These are phyloP conservation scores for Fusarium sublunatum DNA, from an alignment of 2,329 filamentous ascomycete genomes.

Conservation along the genomic window DNA sequence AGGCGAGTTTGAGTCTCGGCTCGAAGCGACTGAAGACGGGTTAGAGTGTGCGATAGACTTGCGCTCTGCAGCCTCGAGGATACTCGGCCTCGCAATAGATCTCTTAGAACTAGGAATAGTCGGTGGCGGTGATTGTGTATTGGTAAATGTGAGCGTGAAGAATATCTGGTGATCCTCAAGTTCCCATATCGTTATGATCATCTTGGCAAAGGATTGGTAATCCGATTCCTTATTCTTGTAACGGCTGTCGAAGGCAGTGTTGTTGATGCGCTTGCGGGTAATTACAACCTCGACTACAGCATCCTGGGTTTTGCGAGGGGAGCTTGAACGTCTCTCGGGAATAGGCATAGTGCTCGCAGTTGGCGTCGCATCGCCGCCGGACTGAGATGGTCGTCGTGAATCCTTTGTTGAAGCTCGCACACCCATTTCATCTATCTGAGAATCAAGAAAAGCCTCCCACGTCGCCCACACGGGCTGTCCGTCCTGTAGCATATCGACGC, in stretches of 20 bases:
- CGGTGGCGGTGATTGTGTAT: constrained; percentile 58
- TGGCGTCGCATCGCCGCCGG: constrained; percentile 53
- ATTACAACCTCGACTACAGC: constrained; percentile 76
- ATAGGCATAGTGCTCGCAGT: constrained; percentile 45
- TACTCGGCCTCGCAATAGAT: constrained; percentile 53
- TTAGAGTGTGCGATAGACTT: constrained; percentile 58
- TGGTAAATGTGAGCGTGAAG: constrained; percentile 81
- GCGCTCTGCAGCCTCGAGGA: constrained; percentile 60
- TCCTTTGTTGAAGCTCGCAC: constrained; percentile 43
- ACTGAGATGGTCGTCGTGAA: constrained; percentile 34
- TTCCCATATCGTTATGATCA: constrained; percentile 82
- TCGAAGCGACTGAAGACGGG: constrained; percentile 60
- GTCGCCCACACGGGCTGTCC: constrained; percentile 69
- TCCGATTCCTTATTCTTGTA: constrained; percentile 53
- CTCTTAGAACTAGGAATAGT: constrained; percentile 51
- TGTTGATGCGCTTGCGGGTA: constrained; percentile 59
- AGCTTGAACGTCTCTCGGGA: constrained; percentile 50
- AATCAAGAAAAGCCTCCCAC: constrained; percentile 69
- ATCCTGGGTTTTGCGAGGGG: constrained; percentile 61
- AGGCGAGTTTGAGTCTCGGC: constrained; percentile 60
- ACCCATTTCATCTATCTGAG: constrained; percentile 59
- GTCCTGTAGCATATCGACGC: constrained; percentile 78
- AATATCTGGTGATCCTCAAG: constrained; percentile 74
- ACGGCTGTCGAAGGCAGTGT: constrained; percentile 52
- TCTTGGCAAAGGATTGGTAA: constrained; percentile 69